Base-by-base conservation (phyloP, 1,139 yeast species). In the Yamadazyma friedrichii region DNA sequence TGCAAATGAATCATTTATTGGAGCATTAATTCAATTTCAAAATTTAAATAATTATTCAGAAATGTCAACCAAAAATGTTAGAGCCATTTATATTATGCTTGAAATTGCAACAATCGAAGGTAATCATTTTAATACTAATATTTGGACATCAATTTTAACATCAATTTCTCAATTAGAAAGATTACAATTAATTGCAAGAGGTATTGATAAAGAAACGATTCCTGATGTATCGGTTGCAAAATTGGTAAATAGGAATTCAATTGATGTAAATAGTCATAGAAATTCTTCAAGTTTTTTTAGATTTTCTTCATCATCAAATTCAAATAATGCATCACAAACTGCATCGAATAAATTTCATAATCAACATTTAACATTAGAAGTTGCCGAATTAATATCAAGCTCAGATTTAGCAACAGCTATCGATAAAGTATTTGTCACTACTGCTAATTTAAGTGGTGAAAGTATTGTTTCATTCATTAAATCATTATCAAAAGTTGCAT, bases 111-210 rank as follows among this genome's bases (percentile, higher is more conserved):
- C 86, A 12, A 64, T 79, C 3, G 96, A 88, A 53, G 96, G 96
- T 11, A 78, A 87, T 45, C 67, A 70, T 46, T 68, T 94, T 50
- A 33, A 34, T 31, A 78, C 78, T 40, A 53, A 55, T 15, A 82
- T 96, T 1, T 94, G 99, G 99, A 79, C 76, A 46, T 94, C 86
- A 51, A 76, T 94, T 17, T 71, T 94, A 48, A 77, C 85, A 3
- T 82, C 91, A 3, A 81, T 91, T 40, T 88, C 97, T 8, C 98
- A 93, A 62, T 77, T 93, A 39, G 98, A 94, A 59, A 76, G 98
- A 57, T 70, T 89, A 44, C 96, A 89, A 61, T 70, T 93, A 39
- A 83, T 89, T 42, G 88, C 96, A 0, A 85, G 88, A 54, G 98
- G 98, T 41, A 80, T 88, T 39, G 93, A 88, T 47, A 88, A 93